Evolutionary conservation across 2,329 filamentous ascomycete genomes (phyloP).

Genomic region (Alternaria arbusti): DNA sequence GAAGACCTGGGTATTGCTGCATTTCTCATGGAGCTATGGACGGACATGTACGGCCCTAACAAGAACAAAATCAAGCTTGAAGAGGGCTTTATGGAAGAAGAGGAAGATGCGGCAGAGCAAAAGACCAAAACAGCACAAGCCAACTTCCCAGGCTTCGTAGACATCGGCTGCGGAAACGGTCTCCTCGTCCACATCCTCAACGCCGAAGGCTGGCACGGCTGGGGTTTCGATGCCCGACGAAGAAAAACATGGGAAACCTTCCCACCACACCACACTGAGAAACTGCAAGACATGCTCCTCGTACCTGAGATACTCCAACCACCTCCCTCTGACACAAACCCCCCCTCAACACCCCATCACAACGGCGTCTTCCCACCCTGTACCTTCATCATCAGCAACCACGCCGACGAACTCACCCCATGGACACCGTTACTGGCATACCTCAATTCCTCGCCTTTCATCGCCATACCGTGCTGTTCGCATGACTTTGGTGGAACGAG

Average conservation of each 20-base stretch:
- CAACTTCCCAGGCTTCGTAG: conserved; percentile 85
- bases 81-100: conserved; percentile 6
- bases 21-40: conserved; percentile 92
- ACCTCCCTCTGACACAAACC: conserved; percentile 28
- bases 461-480: conserved; percentile 95
- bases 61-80: background rate
- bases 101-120: background rate
- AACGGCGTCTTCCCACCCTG: conserved; percentile 71
- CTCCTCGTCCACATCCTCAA: conserved; percentile 83
- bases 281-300: conserved; percentile 66
- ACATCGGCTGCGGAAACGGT: conserved; percentile 95
- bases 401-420: conserved; percentile 92
- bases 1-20: conserved; percentile 91
- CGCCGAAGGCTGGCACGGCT: conserved; percentile 81
- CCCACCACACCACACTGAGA: conserved; percentile 54
- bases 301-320: conserved; percentile 60
- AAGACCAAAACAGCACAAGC: conserved; percentile 15
- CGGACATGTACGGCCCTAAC: conserved; percentile 72
- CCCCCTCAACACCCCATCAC: conserved; percentile 41
- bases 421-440: conserved; percentile 92
- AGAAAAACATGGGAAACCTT: conserved; percentile 87
- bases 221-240: conserved; percentile 88
- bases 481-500: conserved; percentile 78
- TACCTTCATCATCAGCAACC: conserved; percentile 95
- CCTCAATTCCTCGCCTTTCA: conserved; percentile 77